Evolutionary conservation across 179 eudicot species (phyloP).

Genomic region (Gypsophila paniculata): DNA sequence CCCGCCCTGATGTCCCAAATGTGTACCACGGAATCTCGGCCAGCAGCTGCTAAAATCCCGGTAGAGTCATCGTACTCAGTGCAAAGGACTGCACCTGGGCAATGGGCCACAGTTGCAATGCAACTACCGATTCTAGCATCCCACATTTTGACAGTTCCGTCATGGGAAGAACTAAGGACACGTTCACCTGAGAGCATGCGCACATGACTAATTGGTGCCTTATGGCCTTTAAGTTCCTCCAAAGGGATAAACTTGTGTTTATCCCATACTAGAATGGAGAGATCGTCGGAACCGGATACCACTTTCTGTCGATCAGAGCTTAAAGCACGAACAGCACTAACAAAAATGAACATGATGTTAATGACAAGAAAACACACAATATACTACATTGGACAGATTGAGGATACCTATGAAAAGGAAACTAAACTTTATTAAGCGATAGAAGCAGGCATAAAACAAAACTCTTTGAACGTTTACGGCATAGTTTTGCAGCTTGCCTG

Average conservation of each 20-base stretch:
- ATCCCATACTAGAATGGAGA: conserved; percentile 80
- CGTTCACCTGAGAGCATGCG: conserved; percentile 86
- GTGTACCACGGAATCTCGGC: conserved; percentile 66
- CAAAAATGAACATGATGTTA: conserved; percentile 18
- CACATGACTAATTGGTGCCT: conserved; percentile 56
- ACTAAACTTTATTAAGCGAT: too few relatives aligned
- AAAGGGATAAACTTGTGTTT: conserved; percentile 62
- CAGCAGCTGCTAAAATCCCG: conserved; percentile 75
- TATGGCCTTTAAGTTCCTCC: conserved; percentile 82
- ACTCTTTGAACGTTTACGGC: too few relatives aligned
- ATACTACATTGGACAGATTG: too few relatives aligned
- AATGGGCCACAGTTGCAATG: conserved; percentile 79
- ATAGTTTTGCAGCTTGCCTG: too few relatives aligned
- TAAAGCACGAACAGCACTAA: conserved; percentile 62
- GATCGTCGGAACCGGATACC: conserved; percentile 86
- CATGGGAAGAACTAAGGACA: conserved; percentile 77
- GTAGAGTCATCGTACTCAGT: conserved; percentile 75
- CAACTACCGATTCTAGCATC: conserved; percentile 85
- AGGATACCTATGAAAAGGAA: too few relatives aligned
- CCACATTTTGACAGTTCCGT: conserved; percentile 93
- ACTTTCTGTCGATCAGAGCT: conserved; percentile 76
- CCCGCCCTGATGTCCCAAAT: conserved; percentile 91
- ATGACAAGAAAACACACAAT: not conserved
- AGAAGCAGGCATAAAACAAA: too few relatives aligned
- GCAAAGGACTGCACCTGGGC: conserved; percentile 71